Base-by-base conservation (phyloP, 164 flowering plant species). In the Umbilicus rupestris region DNA sequence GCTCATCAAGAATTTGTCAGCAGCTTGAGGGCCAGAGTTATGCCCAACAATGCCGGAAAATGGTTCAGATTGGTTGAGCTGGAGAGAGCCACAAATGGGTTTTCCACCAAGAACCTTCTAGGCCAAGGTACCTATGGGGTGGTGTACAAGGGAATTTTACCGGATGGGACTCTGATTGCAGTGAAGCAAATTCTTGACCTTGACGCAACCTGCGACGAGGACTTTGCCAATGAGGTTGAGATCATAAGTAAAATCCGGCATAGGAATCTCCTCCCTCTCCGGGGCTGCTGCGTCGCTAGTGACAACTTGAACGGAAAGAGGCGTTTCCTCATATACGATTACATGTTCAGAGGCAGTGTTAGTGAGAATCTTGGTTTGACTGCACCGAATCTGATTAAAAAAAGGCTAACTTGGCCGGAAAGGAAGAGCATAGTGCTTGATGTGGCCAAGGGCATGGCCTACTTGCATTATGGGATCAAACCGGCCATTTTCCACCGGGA, bases 221-320 rank as follows among this genome's bases (percentile, higher is more conserved):
- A 80, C 10, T 80, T 80, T 39, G 35, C 68, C 42, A 75, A 80
- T 37, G 83, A 80, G 64, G 78, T 77, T 1, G 80, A 75, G 74
- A 73, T 77, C 70, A 77, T 80, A 30, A 75, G 83, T 78, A 80
- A 75, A 39, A 77, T 80, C 4, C 62, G 75, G 73, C 83, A 80
- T 63, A 60, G 80, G 41, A 77, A 77, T 52, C 78, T 79, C 5
- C 78, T 79, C 0, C 64, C 82, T 22, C 78, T 79, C 7, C 67
- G 80, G 33, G 82, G 82, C 1, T 79, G 80, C 66, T 77, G 83
- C n/a, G 71, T 77, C 0, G 28, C 78, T 2, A 77, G 77, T 24
- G 77, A 75, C 29, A 19, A 73, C 19, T 22, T 17, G 19, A 66
- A 39, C 19, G 78, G 80, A 0, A 73, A 66, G 33, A 68, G 75